A percentile compares a stretch with the other conserved stretches of the same genome.
Evolutionary conservation across 208 protist genomes (phyloP).

Genomic region (Leishmania aethiopica): DNA sequence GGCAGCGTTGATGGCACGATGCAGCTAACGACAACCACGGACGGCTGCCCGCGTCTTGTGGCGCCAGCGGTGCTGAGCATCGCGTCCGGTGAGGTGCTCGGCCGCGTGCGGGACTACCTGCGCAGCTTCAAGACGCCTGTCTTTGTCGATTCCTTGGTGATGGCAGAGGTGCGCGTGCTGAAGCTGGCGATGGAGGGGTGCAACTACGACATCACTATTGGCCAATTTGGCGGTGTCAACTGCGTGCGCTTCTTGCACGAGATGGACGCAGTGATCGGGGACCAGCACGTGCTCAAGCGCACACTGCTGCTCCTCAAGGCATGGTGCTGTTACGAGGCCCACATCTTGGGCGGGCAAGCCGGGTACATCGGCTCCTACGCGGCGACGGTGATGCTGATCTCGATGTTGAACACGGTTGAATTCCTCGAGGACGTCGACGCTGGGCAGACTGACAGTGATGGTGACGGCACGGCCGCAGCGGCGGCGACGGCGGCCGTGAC

Average conservation of each 20-base stretch:
- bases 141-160: slow-evolving; percentile 77
- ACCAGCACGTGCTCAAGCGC: slow-evolving; percentile 88
- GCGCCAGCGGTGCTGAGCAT: slow-evolving; percentile 61
- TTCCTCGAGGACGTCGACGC: slow-evolving; percentile 76
- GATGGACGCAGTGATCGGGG: slow-evolving; percentile 81
- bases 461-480: not conserved
- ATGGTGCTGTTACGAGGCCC: slow-evolving; percentile 92
- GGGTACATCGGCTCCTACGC: slow-evolving; percentile 92
- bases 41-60: slow-evolving; percentile 46
- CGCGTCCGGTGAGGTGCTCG: slow-evolving; percentile 70
- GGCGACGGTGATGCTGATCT: slow-evolving; percentile 91
- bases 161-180: slow-evolving; percentile 86
- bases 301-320: slow-evolving; percentile 90
- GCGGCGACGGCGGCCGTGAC: not conserved
- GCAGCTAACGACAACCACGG: slow-evolving; percentile 49
- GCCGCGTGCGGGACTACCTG: slow-evolving; percentile 69
- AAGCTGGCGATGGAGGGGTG: slow-evolving; percentile 90
- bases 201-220: slow-evolving; percentile 89
- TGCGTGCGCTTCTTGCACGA: slow-evolving; percentile 91
- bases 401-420: slow-evolving; percentile 88
- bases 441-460: not conserved
- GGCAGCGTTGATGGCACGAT: slow-evolving; percentile 56
- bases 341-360: slow-evolving; percentile 87
- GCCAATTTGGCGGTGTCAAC: slow-evolving; percentile 89
- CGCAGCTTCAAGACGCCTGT: slow-evolving; percentile 48